Percentiles rank a stretch among this genome's conserved stretches.
Evolutionary conservation across 176 grass and related monocot species (phyloP).

Genomic region (Hyparrhenia diplandra): DNA sequence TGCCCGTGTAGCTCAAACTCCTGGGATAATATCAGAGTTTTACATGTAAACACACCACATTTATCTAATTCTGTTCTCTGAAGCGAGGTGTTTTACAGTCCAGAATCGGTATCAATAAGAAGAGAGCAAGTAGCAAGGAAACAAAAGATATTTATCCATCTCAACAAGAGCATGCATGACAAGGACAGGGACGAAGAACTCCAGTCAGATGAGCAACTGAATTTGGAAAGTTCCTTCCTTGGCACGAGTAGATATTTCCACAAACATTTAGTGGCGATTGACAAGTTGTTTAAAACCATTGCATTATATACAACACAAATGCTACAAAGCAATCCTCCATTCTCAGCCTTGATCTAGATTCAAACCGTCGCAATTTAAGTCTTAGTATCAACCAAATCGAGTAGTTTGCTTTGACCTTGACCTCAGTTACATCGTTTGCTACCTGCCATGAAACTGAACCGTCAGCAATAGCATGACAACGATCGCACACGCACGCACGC

Average conservation of each 20-base stretch:
- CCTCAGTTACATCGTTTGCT: neutral
- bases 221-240: neutral
- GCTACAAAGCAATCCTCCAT: neutral
- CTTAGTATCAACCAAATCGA: neutral
- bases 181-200: neutral
- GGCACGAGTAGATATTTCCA: neutral
- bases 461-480: constrained; percentile 20
- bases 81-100: neutral
- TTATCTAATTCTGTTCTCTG: neutral
- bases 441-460: neutral
- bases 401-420: neutral
- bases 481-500: neutral
- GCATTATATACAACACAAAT: neutral
- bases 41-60: neutral
- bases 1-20: neutral
- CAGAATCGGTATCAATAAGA: neutral
- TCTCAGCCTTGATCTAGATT: too few relatives aligned
- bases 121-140: neutral
- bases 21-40: neutral
- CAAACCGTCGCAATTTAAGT: neutral
- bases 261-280: neutral
- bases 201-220: neutral
- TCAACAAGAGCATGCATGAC: neutral
- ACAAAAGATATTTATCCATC: neutral
- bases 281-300: neutral